Evolutionary conservation across 2,329 filamentous ascomycete species (phyloP).

Genomic region (Cercospora zeina): DNA sequence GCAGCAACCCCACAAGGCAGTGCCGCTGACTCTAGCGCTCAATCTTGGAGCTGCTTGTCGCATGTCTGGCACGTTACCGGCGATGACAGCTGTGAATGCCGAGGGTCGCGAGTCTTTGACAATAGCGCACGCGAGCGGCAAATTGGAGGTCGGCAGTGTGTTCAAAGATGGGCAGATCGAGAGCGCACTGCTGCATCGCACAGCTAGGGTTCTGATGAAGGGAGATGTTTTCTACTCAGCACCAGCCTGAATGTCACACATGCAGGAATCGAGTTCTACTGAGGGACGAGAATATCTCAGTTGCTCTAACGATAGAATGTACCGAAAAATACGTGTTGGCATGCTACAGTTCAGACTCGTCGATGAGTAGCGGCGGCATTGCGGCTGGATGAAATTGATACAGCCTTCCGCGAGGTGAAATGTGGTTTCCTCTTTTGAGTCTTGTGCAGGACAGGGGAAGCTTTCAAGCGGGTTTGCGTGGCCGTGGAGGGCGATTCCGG

Average conservation of each 20-base stretch:
- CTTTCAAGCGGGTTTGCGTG: neutral
- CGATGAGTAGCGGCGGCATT: neutral
- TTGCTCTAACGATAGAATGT: neutral
- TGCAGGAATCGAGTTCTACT: neutral
- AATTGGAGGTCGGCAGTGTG: slow-evolving; percentile 35
- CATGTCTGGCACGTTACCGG: slow-evolving; percentile 35
- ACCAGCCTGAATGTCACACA: slow-evolving; percentile 9
- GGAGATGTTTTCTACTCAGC: slow-evolving; percentile 35
- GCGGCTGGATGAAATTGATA: neutral
- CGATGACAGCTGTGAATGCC: slow-evolving; percentile 23
- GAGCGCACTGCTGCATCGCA: slow-evolving; percentile 36
- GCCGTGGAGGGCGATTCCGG: neutral
- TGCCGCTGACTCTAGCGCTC: slow-evolving; percentile 47
- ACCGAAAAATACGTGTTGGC: neutral
- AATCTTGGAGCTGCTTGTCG: slow-evolving; percentile 46
- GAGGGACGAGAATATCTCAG: neutral
- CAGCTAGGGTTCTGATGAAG: slow-evolving; percentile 37
- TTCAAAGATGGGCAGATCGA: slow-evolving; percentile 32
- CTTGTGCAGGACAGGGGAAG: neutral
- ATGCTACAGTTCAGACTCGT: neutral
- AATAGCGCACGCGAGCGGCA: slow-evolving; percentile 36
- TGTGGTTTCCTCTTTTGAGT: neutral
- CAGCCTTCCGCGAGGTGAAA: neutral
- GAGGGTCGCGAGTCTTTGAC: slow-evolving; percentile 30
- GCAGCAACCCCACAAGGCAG: slow-evolving; percentile 47